A percentile compares a stretch with the other conserved stretches of the same genome.
Evolutionary conservation across 23 red algal genomes (phyloP).

Genomic region (Cyanidium caldarium): DNA sequence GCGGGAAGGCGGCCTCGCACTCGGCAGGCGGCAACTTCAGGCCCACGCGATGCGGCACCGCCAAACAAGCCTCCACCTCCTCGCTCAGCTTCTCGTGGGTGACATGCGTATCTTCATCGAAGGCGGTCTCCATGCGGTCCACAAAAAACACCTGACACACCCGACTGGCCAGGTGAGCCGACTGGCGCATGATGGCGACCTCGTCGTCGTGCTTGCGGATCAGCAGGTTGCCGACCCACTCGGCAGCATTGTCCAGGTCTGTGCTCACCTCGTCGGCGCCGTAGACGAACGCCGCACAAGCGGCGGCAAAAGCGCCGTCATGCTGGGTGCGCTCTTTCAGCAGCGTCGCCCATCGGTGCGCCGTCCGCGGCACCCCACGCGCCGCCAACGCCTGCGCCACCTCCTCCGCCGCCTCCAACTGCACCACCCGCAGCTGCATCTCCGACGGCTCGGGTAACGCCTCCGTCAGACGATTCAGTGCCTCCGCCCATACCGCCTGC

Average conservation of each 20-base stretch:
- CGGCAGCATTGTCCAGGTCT: slow-evolving; percentile 13
- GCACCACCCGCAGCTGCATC: not conserved
- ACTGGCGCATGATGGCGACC: slow-evolving; percentile 28
- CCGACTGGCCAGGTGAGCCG: slow-evolving; percentile 30
- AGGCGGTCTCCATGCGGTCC: slow-evolving; percentile 50
- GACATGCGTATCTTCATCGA: slow-evolving; percentile 61
- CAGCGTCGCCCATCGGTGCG: not conserved
- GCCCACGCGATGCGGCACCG: slow-evolving; percentile 33
- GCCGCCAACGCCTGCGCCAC: not conserved
- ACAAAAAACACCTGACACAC: slow-evolving; percentile 50
- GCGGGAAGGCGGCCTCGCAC: slow-evolving; percentile 81
- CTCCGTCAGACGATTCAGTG: not conserved
- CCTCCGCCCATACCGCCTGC: not conserved
- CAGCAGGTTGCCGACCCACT: slow-evolving; percentile 35
- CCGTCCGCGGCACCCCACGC: not conserved
- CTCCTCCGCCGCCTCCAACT: not conserved
- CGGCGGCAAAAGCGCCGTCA: not conserved
- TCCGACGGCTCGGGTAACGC: not conserved
- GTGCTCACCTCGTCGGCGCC: not conserved
- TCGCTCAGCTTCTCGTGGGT: slow-evolving; percentile 44
- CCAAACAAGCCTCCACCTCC: slow-evolving; percentile 47
- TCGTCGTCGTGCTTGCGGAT: slow-evolving; percentile 64
- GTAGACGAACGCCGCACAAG: not conserved
- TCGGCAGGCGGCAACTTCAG: slow-evolving; percentile 34
- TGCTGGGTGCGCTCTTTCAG: not conserved